phyloP scores from a whole-genome alignment of 2,329 filamentous ascomycete genomes.

The Neonectria hederae region DNA sequence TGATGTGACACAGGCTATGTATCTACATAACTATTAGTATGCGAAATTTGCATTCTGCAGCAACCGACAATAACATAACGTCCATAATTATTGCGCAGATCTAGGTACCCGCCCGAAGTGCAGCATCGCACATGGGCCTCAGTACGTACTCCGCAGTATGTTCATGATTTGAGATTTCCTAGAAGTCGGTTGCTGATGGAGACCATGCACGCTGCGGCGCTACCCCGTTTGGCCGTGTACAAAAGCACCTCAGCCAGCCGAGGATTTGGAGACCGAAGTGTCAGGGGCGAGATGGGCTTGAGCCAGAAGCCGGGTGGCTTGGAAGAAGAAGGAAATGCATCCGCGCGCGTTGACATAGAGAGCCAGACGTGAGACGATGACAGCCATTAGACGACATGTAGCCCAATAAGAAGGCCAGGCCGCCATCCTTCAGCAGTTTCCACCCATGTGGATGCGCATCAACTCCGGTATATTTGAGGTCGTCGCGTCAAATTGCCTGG shows the following conservation, averaged over 20 bases:
- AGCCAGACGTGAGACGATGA: neutral
- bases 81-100: neutral
- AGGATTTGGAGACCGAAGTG: neutral
- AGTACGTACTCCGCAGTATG: conserved; percentile 7
- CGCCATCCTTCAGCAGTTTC: neutral
- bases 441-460: conserved; percentile 3
- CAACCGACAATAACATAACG: neutral
- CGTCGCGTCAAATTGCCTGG: conserved; percentile 10
- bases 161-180: conserved; percentile 5
- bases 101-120: conserved; percentile 7
- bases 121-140: neutral
- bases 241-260: conserved; percentile 8
- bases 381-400: neutral
- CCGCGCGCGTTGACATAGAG: neutral
- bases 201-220: conserved; percentile 10
- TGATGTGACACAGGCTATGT: neutral
- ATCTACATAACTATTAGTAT: neutral
- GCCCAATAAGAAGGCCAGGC: neutral
- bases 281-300: conserved; percentile 12
- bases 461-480: conserved; percentile 7
- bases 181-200: conserved; percentile 2
- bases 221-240: conserved; percentile 13
- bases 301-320: conserved; percentile 16
- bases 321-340: conserved; percentile 4
- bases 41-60: neutral